Conservation (phyloP, 805 yeast genomes). For the Sugiyamaella lignohabitans region DNA sequence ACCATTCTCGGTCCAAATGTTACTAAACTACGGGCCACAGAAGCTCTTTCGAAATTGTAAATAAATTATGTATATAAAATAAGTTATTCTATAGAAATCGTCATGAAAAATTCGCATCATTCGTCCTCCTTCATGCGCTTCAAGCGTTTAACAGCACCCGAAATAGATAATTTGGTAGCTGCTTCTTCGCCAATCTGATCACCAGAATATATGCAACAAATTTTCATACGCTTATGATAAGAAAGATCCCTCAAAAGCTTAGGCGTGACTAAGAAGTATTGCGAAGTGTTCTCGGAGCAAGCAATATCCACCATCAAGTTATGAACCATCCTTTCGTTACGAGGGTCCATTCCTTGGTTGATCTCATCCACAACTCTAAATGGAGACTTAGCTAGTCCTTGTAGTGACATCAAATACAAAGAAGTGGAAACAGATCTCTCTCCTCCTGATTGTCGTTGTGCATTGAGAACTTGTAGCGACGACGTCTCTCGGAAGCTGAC, state of each 20-base stretch:
- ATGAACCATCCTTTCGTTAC: slow-evolving; percentile 83
- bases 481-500: slow-evolving; percentile 82
- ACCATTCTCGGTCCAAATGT: slow-evolving; percentile 42
- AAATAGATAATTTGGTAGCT: background rate
- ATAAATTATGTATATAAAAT: slow-evolving; percentile 9
- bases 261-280: slow-evolving; percentile 90
- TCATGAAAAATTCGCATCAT: too few species aligned
- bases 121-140: background rate
- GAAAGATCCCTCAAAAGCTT: slow-evolving; percentile 72
- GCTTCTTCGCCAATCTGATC: slow-evolving; percentile 5
- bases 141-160: background rate
- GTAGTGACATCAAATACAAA: slow-evolving; percentile 81
- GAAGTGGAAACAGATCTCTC: slow-evolving; percentile 95
- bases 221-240: slow-evolving; percentile 72
- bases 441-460: slow-evolving; percentile 95
- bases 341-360: slow-evolving; percentile 97
- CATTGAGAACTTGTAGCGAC: slow-evolving; percentile 62
- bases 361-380: slow-evolving; percentile 96
- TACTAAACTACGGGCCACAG: background rate
- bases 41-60: background rate
- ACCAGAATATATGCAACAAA: slow-evolving; percentile 74
- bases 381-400: slow-evolving; percentile 81
- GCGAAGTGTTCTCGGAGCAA: slow-evolving; percentile 57
- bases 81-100: background rate
- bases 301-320: slow-evolving; percentile 79